Percentiles rank a stretch among this genome's conserved stretches.
These are phyloP conservation scores for Capsicum rhomboideum DNA, from an alignment of 257 asterid genomes.

Conservation along the genomic window DNA sequence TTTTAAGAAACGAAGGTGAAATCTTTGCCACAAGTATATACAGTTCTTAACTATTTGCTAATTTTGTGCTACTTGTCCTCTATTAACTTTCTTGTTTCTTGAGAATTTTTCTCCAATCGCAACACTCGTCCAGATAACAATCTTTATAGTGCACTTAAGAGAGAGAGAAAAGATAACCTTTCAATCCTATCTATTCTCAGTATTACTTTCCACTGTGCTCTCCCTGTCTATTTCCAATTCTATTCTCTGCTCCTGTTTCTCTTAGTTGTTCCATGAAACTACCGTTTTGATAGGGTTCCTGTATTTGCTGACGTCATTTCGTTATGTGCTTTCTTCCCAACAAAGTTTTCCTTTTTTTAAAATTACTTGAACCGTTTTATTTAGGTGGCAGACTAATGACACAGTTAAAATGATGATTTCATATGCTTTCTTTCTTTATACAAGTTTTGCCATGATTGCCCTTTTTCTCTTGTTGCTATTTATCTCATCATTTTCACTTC, in stretches of 20 bases:
- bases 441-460: background rate
- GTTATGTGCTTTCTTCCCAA: background rate
- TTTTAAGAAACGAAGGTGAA: background rate
- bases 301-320: background rate
- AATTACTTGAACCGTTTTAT: background rate
- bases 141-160: background rate
- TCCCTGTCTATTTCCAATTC: background rate
- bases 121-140: background rate
- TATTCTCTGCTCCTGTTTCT: background rate
- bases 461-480: background rate
- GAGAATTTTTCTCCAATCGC: background rate
- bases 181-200: background rate
- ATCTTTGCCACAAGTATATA: background rate
- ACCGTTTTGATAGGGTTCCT: background rate
- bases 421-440: background rate
- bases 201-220: background rate
- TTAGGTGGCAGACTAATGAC: background rate
- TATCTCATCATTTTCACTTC: background rate
- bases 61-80: background rate
- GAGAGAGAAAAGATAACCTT: background rate
- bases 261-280: background rate
- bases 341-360: background rate
- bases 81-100: background rate
- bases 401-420: background rate
- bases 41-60: background rate